Base-by-base conservation (phyloP, 306 rosid species). In the Pyrus communis region DNA sequence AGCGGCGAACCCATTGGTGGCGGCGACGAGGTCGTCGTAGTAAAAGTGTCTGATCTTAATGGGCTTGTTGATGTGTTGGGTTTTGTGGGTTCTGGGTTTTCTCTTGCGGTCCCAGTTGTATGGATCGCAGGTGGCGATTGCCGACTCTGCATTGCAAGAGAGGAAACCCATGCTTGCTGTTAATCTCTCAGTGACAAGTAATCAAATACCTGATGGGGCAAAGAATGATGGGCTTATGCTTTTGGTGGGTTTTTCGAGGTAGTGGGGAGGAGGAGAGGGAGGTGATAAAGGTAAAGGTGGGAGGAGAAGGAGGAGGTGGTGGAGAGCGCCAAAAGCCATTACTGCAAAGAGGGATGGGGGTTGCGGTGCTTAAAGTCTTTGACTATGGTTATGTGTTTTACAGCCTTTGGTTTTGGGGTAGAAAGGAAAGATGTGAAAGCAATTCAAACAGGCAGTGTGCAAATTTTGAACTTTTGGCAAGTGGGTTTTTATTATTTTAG, bases 101-200 rank as follows among this genome's bases (percentile, higher is more conserved):
- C 75, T 82, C 25, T 78, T 89, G 84, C 86, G 86, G 65, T 88
- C 83, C 84, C 82, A 86, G 64, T 80, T 82, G 75, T 81, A 64
- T 14, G 93, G 81, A 63, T 90, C 91, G 80, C 97, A 93, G 73
- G 83, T 86, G 69, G 97, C 89, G 49, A 86, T 83, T 43, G 97
- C 96, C 7, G 92, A 90, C 3, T 90, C 89, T 0, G 91, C 95
- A 83, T 87, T 86, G 88, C 98, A 94, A 35, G 87, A 92, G 76
- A 95, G 82, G 74, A 80, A 92, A 19, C 93, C 93, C 98, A 93
- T 92, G 35, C n/a, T 31, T 55, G 22, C 21, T 15, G 21, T 62
- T 28, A 25, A 31, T 61, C 19, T 14, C 21, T 61, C 67, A 61
- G 21, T 9, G 68, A 15, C 10, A 63, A 30, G 31, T 31, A 28